A percentile compares a stretch with the other conserved stretches of the same genome.
These are phyloP conservation scores for Aspergillus transmontanensis DNA, from an alignment of 2,329 filamentous ascomycete genomes.

Conservation along the genomic window DNA sequence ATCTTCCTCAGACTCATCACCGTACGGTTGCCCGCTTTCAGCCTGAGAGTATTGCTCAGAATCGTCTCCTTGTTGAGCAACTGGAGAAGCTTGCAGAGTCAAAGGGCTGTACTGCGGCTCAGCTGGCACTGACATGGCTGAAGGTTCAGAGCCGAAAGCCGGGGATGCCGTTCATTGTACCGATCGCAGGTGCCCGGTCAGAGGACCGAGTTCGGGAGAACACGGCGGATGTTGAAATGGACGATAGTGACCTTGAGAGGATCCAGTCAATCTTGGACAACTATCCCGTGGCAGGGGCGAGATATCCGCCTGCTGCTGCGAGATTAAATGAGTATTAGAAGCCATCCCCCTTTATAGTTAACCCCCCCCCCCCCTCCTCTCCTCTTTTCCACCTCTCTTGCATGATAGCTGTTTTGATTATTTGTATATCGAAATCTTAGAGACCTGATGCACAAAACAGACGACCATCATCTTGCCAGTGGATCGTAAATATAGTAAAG, in stretches of 20 bases:
- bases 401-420: too few relatives aligned
- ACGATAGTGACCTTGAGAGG: neutral
- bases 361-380: too few relatives aligned
- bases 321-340: neutral
- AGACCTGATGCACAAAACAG: too few relatives aligned
- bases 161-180: constrained; percentile 52
- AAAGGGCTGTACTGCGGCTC: constrained; percentile 63
- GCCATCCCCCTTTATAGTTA: too few relatives aligned
- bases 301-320: neutral
- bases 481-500: rapidly evolving
- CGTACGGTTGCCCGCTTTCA: constrained; percentile 60
- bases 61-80: constrained; percentile 62
- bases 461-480: too few relatives aligned
- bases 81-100: constrained; percentile 61
- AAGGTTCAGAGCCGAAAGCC: constrained; percentile 52
- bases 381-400: too few relatives aligned
- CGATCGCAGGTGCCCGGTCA: constrained; percentile 18
- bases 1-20: constrained; percentile 54
- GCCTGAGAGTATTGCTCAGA: constrained; percentile 63
- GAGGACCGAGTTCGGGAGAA: neutral
- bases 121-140: constrained; percentile 70
- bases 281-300: neutral
- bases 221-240: neutral
- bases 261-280: neutral
- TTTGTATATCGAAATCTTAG: too few relatives aligned